Conservation (phyloP, 1,284 basidiomycete genomes). For the Ceratobasidium sp. region DNA sequence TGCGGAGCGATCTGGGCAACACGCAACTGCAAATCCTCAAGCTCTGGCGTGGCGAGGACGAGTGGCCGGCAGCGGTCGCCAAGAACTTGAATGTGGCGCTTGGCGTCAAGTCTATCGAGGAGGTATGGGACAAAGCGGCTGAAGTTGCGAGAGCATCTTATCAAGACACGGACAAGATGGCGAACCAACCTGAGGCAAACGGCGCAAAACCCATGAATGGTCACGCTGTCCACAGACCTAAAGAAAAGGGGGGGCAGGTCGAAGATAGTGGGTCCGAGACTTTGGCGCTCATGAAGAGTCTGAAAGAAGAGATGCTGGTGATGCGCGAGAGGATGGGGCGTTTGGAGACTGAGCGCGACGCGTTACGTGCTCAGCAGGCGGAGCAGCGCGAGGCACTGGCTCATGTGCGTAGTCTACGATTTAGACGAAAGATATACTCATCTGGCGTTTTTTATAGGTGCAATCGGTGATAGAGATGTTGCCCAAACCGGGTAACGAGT, state of each 20-base stretch:
- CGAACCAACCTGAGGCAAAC: neutral
- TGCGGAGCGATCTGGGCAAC: neutral
- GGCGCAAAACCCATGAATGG: slow-evolving; percentile 13
- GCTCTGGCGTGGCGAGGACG: slow-evolving; percentile 7
- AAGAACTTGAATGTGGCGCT: slow-evolving; percentile 12
- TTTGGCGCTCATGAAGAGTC: neutral
- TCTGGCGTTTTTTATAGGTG: neutral
- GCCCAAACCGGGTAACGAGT: slow-evolving; percentile 4
- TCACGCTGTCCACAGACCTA: no score
- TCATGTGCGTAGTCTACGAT: slow-evolving; percentile 1
- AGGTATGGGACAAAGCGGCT: slow-evolving; percentile 7
- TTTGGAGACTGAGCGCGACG: neutral
- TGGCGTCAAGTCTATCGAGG: slow-evolving; percentile 5
- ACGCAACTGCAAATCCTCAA: slow-evolving; percentile 13
- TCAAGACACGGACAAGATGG: no score
- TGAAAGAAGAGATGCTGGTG: slow-evolving; percentile 4
- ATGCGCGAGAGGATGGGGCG: neutral
- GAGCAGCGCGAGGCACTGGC: slow-evolving; percentile 4
- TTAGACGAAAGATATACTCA: neutral
- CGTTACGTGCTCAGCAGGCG: neutral
- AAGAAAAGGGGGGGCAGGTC: neutral
- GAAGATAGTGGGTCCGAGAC: neutral
- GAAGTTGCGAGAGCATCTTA: neutral
- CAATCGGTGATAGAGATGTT: slow-evolving; percentile 20
- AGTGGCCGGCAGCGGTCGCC: slow-evolving; percentile 14